phyloP scores from a whole-genome alignment of 371 early-diverging fungal genomes.

The Parasitella parasitica region DNA sequence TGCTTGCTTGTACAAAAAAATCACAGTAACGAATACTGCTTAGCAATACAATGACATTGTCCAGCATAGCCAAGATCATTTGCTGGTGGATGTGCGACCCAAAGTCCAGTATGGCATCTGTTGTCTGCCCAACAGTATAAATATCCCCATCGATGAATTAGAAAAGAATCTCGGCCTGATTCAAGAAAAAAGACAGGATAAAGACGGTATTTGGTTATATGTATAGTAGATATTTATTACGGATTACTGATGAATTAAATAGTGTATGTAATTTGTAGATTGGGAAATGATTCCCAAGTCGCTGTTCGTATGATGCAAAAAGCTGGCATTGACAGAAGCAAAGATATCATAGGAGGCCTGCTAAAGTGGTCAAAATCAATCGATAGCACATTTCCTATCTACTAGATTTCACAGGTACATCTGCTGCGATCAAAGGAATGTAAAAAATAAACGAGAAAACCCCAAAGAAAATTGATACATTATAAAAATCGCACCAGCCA shows the following conservation, averaged over 20 bases:
- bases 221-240: constrained; percentile 11
- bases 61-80: constrained; percentile 46
- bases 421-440: too few species aligned
- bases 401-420: too few species aligned
- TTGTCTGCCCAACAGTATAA: constrained; percentile 61
- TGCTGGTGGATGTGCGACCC: constrained; percentile 89
- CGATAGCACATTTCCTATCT: too few species aligned
- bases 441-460: too few species aligned
- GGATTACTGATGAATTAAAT: constrained; percentile 20
- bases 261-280: constrained; percentile 88
- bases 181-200: constrained; percentile 27
- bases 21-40: neutral
- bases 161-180: constrained; percentile 43
- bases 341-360: too few species aligned
- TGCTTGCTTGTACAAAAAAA: too few species aligned
- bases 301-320: constrained; percentile 62
- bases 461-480: too few species aligned
- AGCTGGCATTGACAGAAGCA: constrained; percentile 49
- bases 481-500: too few species aligned
- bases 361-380: too few species aligned
- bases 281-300: constrained; percentile 91
- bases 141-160: constrained; percentile 55
- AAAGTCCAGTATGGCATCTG: constrained; percentile 84
- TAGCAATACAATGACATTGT: constrained; percentile 42
- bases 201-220: constrained; percentile 29